phyloP scores from a whole-genome alignment of 768 basidiomycete species.

The Boletus sp. region DNA sequence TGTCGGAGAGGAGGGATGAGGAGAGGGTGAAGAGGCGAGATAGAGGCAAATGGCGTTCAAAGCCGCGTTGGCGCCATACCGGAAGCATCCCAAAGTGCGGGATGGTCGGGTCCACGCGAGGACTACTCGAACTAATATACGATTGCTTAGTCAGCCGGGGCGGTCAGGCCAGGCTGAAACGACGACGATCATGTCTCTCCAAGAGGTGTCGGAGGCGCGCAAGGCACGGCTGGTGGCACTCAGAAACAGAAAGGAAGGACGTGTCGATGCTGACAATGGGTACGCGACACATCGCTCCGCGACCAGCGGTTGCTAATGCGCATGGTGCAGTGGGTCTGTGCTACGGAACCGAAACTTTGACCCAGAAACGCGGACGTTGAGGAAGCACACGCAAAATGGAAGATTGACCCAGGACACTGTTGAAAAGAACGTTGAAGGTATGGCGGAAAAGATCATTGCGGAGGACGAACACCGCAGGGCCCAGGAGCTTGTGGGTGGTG shows the following conservation, averaged over 20 bases:
- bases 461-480: constrained; percentile 84
- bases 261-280: constrained; percentile 39
- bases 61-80: constrained; percentile 27
- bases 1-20: constrained; percentile 17
- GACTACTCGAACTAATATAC: neutral
- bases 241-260: constrained; percentile 66
- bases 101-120: too few relatives aligned
- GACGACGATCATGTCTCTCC: constrained; percentile 52
- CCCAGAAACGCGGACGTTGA: constrained; percentile 76
- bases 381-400: constrained; percentile 60
- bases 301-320: constrained; percentile 15
- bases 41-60: constrained; percentile 5
- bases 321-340: constrained; percentile 39
- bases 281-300: constrained; percentile 27
- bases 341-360: constrained; percentile 85
- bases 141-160: constrained; percentile 33
- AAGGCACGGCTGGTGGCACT: constrained; percentile 80
- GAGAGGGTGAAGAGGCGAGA: constrained; percentile 33
- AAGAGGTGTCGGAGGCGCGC: constrained; percentile 73
- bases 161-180: neutral
- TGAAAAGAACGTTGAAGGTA: constrained; percentile 77
- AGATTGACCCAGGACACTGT: constrained; percentile 75
- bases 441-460: constrained; percentile 79
- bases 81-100: constrained; percentile 22
- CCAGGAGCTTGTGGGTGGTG: constrained; percentile 77